These are phyloP conservation scores for Plasmodium gonderi DNA, from an alignment of 169 alveolate species.

Conservation along the genomic window DNA sequence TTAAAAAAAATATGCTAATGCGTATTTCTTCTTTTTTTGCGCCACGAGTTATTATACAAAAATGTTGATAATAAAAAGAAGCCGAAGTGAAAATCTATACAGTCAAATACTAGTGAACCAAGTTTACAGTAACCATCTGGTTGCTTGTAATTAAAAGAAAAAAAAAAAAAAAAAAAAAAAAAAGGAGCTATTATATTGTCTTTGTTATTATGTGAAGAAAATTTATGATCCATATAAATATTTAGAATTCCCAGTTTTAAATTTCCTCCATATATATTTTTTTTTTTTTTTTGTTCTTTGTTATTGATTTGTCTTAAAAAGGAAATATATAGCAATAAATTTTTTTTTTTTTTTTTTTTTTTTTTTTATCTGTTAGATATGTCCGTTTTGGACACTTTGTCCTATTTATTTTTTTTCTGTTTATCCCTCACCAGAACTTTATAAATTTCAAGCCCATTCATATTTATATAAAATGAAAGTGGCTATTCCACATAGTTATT, in stretches of 20 bases:
- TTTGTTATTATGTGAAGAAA: not conserved
- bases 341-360: slow-evolving; percentile 11
- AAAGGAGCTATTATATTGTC: not conserved
- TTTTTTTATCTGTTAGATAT: not conserved
- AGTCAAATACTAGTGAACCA: not conserved
- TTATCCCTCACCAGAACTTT: no score
- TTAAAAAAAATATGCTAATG: slow-evolving; percentile 2
- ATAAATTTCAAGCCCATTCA: not conserved
- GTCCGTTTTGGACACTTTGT: not conserved
- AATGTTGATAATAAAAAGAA: not conserved
- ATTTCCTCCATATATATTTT: not conserved
- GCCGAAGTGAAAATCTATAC: not conserved
- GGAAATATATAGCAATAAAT: not conserved
- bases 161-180: not conserved
- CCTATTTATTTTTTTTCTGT: not conserved
- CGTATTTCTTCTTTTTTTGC: slow-evolving; percentile 1
- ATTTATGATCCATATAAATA: not conserved
- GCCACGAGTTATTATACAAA: not conserved
- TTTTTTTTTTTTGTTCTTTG: slow-evolving; percentile 11
- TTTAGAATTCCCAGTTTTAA: not conserved
- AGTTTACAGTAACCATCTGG: not conserved
- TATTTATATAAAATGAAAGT: not conserved
- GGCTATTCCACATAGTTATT: no score
- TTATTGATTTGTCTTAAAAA: not conserved
- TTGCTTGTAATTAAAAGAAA: not conserved